Evolutionary conservation across 148 eudicot species (phyloP).

Genomic region (Amaranthus hypochondriacus): DNA sequence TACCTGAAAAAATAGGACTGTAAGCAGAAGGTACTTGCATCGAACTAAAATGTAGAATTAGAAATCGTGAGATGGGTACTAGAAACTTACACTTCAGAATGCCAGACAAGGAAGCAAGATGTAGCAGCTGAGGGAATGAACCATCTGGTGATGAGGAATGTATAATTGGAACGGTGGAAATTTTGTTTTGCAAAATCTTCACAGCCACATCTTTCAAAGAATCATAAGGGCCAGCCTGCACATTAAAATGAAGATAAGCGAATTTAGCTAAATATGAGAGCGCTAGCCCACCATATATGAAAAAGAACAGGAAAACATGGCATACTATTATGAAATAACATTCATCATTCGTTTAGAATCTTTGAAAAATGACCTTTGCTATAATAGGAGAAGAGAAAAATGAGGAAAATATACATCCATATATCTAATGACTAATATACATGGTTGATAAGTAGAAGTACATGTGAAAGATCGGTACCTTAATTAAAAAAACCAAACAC

Average conservation of each 20-base stretch:
- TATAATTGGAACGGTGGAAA: conserved; percentile 72
- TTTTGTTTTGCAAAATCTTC: conserved; percentile 66
- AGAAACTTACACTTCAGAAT: conserved; percentile 65
- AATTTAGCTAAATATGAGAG: not conserved
- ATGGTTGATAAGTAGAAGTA: not conserved
- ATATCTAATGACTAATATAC: not conserved
- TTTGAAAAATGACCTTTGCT: too few species aligned
- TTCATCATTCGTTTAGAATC: too few species aligned
- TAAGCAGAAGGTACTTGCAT: conserved; percentile 11
- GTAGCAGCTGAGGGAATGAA: conserved; percentile 72
- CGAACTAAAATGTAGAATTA: conserved; percentile 2
- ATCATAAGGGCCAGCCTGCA: conserved; percentile 76
- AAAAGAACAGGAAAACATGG: not conserved
- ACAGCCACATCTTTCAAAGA: conserved; percentile 71
- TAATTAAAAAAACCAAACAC: not conserved
- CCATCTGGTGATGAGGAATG: conserved; percentile 67
- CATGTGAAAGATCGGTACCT: not conserved
- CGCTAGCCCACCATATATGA: not conserved
- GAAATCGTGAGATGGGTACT: not conserved
- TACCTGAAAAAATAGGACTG: conserved; percentile 47
- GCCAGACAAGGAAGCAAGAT: conserved; percentile 78
- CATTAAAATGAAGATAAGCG: not conserved
- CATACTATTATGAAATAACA: not conserved
- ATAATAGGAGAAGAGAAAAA: not conserved
- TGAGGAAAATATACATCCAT: not conserved